phyloP scores from a whole-genome alignment of 2,329 filamentous ascomycete species.

The Ophiostoma piceae region DNA sequence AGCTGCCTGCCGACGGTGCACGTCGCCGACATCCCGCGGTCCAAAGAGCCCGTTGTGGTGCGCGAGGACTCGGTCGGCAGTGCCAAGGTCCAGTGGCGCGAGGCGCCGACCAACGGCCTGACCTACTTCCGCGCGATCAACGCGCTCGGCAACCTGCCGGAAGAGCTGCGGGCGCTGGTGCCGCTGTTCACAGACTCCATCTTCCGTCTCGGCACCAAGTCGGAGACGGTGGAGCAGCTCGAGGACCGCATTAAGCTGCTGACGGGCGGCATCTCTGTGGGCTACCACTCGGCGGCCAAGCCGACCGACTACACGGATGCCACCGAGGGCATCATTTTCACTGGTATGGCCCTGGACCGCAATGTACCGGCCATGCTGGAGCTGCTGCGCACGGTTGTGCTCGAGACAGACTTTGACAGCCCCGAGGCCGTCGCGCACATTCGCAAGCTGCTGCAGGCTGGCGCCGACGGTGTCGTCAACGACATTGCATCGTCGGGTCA shows the following conservation, averaged over 20 bases:
- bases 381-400: slow-evolving; percentile 70
- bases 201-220: slow-evolving; percentile 85
- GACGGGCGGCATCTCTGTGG: slow-evolving; percentile 82
- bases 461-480: slow-evolving; percentile 84
- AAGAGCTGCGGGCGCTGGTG: slow-evolving; percentile 76
- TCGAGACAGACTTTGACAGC: slow-evolving; percentile 86
- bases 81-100: slow-evolving; percentile 73
- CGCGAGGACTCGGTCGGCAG: slow-evolving; percentile 52
- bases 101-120: slow-evolving; percentile 88
- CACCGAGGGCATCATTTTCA: slow-evolving; percentile 76
- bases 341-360: slow-evolving; percentile 80
- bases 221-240: slow-evolving; percentile 85
- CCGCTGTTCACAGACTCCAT: slow-evolving; percentile 89
- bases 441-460: slow-evolving; percentile 77
- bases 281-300: slow-evolving; percentile 75
- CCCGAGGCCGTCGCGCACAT: slow-evolving; percentile 76
- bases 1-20: slow-evolving; percentile 83
- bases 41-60: slow-evolving; percentile 56
- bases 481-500: slow-evolving; percentile 88
- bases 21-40: slow-evolving; percentile 80
- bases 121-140: slow-evolving; percentile 94
- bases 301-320: slow-evolving; percentile 65
- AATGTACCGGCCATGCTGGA: slow-evolving; percentile 91
- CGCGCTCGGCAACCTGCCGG: slow-evolving; percentile 69
- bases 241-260: slow-evolving; percentile 95